Evolutionary conservation across 805 yeast species (phyloP).

Genomic region (Schwanniomyces vanrijiae): DNA sequence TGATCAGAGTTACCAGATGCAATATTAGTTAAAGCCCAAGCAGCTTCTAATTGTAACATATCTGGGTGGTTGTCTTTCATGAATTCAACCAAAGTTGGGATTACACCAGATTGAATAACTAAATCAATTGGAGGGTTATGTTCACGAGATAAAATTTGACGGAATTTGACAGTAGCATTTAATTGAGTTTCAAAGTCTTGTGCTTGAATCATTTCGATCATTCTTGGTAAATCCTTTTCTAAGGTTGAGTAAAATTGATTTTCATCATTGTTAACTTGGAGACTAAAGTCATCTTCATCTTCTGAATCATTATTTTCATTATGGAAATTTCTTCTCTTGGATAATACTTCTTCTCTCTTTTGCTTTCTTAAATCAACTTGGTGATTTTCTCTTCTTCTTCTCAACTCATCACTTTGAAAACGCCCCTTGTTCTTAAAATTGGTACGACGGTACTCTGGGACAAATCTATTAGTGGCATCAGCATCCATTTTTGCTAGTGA

Average conservation of each 20-base stretch:
- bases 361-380: constrained; percentile 96
- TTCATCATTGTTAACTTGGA: constrained; percentile 52
- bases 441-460: constrained; percentile 97
- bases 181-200: constrained; percentile 76
- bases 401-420: constrained; percentile 91
- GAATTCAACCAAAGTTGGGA: constrained; percentile 84
- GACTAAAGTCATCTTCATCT: constrained; percentile 37
- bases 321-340: constrained; percentile 85
- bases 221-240: constrained; percentile 70
- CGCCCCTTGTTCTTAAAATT: constrained; percentile 93
- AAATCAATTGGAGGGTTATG: constrained; percentile 94
- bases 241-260: constrained; percentile 39
- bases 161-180: constrained; percentile 86
- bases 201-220: constrained; percentile 80
- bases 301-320: constrained; percentile 40
- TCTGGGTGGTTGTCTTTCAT: constrained; percentile 75
- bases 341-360: constrained; percentile 90
- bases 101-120: constrained; percentile 91
- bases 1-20: constrained; percentile 93
- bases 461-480: constrained; percentile 76
- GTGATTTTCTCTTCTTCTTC: constrained; percentile 96
- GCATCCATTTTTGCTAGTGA: constrained; percentile 55
- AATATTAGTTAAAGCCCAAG: constrained; percentile 99
- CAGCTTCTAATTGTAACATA: constrained; percentile 93
- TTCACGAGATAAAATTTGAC: constrained; percentile 91